Base-by-base conservation (phyloP, 148 eudicot genomes). In the Rhododendron mucronatum region DNA sequence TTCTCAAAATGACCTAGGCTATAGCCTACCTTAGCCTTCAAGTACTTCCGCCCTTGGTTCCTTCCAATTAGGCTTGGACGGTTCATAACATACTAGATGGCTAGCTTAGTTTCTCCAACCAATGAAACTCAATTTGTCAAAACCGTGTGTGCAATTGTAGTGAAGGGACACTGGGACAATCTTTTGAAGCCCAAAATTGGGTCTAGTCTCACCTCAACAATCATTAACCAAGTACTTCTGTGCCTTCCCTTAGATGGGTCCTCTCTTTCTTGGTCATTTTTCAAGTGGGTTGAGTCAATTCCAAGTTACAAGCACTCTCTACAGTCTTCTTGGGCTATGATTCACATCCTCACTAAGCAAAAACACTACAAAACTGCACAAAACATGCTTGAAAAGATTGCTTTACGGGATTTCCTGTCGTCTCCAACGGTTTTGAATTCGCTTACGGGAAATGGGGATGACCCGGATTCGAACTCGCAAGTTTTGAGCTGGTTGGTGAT, bases 401-500 rank as follows among this genome's bases (percentile, higher is more conserved):
- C 99, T 21, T 69, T 89, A 1, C 93, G 82, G 78, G 93, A 95
- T 80, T 93, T 88, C 55, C 35, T 96, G 76, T 94, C 94, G 0
- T 94, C 96, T 2, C 94, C 94, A 0, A 88, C 90, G 4, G 98
- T 96, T 88, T 90, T 95, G 91, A 92, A 91, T 48, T 90, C 95
- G 20, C 90, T 96, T 50, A 88, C 87, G 61, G 80, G 82, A 83
- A 85, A 80, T 35, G 65, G 83, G 20, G 84, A 84, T 85, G 92
- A 91, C 65, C 86, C 86, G 10, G 89, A 88, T 85, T 91, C 88
- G 50, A 94, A 92, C 88, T 90, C 97, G 5, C 99, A 93, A 51
- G 90, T 94, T 89, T 92, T 96, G 89, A 96, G 99, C 88, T 96
- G 99, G 98, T 91, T 96, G 91, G 93, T 96, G 89, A 93, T 96